These are phyloP conservation scores for Plectosphaerella cucumerina DNA, from an alignment of 2,329 filamentous ascomycete genomes.

Conservation along the genomic window DNA sequence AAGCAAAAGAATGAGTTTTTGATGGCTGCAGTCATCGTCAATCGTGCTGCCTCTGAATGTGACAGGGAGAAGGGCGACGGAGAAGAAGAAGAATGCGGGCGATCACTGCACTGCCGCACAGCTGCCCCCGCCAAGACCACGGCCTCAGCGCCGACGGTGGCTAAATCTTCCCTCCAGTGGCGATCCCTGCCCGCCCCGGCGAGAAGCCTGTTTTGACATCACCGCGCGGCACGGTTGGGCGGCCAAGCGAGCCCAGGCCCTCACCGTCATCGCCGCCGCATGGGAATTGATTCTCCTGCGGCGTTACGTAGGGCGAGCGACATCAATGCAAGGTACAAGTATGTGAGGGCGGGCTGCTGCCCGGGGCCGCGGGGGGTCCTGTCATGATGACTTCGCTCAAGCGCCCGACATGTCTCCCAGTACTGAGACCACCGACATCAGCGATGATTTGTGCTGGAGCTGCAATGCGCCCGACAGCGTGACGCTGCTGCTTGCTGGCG, in stretches of 20 bases:
- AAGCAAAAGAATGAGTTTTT: too few species aligned
- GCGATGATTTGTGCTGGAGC: neutral
- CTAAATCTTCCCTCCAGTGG: neutral
- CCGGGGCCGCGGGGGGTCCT: neutral
- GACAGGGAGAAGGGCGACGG: too few species aligned
- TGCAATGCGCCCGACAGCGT: slow-evolving; percentile 4
- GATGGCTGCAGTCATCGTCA: too few species aligned
- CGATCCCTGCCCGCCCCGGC: neutral
- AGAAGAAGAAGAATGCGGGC: too few species aligned
- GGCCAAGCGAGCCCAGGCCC: neutral
- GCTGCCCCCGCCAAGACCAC: too few species aligned
- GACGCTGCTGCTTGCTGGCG: neutral
- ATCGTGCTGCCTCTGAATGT: too few species aligned
- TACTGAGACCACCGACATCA: neutral
- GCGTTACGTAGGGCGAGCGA: neutral
- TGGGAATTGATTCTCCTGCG: neutral
- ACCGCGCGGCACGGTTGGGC: neutral
- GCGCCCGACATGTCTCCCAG: too few species aligned
- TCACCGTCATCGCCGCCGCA: neutral
- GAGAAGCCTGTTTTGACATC: slow-evolving; percentile 3
- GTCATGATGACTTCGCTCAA: too few species aligned
- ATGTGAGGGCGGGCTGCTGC: neutral
- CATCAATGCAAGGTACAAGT: neutral
- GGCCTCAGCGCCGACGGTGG: too few species aligned
- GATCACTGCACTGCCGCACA: too few species aligned